phyloP scores from a whole-genome alignment of 352 stramenopile species.

The Phytophthora brassicae region DNA sequence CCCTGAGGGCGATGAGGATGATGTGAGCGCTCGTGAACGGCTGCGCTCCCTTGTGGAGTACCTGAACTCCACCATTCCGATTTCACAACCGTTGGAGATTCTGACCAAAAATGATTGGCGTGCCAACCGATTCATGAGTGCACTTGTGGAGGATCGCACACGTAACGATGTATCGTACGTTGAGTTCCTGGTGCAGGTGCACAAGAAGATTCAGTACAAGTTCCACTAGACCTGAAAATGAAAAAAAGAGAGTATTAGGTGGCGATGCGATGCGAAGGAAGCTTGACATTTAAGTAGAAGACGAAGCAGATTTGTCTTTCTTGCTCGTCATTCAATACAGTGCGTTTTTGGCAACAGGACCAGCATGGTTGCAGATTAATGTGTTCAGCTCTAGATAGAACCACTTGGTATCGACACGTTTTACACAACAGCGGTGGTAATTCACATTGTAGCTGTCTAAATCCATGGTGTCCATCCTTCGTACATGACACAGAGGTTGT shows the following conservation, averaged over 20 bases:
- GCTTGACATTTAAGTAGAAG: constrained; percentile 23
- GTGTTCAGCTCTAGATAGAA: constrained; percentile 8
- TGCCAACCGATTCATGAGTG: constrained; percentile 81
- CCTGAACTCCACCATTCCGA: constrained; percentile 81
- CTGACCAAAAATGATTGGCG: constrained; percentile 86
- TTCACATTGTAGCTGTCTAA: constrained; percentile 21
- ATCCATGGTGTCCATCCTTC: constrained; percentile 91
- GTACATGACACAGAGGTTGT: constrained; percentile 90
- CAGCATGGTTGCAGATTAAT: constrained; percentile 12
- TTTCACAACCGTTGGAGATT: constrained; percentile 83
- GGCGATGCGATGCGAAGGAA: constrained; percentile 25
- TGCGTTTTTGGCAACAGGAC: constrained; percentile 36
- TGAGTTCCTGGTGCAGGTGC: constrained; percentile 88
- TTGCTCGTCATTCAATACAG: constrained; percentile 31
- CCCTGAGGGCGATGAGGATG: constrained; percentile 30
- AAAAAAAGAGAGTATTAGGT: constrained; percentile 8
- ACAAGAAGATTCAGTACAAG: constrained; percentile 92
- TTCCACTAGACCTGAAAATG: constrained; percentile 64
- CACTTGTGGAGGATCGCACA: constrained; percentile 85
- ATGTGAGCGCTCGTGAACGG: constrained; percentile 60
- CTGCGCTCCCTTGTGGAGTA: constrained; percentile 76
- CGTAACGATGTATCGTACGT: constrained; percentile 89
- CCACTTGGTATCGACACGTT: no score
- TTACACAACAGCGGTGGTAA: no score
- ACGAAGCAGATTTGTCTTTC: constrained; percentile 12